Evolutionary conservation across 129 eudicot genomes (phyloP).

Genomic region (Lactuca sativa): DNA sequence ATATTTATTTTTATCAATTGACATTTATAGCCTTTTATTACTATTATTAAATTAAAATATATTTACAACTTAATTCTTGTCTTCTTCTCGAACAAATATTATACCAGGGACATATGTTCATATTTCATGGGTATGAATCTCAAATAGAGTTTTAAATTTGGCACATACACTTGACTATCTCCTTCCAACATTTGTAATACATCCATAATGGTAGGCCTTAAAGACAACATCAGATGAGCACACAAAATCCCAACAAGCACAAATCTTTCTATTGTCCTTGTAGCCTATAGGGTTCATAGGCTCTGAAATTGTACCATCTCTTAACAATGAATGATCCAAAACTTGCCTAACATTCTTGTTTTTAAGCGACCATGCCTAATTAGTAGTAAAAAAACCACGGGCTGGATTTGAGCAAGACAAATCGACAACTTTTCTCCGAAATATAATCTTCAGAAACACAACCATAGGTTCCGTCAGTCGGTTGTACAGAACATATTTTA

Average conservation of each 20-base stretch:
- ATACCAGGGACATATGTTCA: too few relatives aligned
- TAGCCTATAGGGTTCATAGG: slow-evolving; percentile 49
- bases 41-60: too few relatives aligned
- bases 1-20: too few relatives aligned
- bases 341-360: slow-evolving; percentile 46
- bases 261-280: slow-evolving; percentile 60
- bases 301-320: slow-evolving; percentile 29
- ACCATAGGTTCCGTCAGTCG: slow-evolving; percentile 77
- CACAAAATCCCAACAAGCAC: slow-evolving; percentile 77
- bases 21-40: too few relatives aligned
- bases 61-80: too few relatives aligned
- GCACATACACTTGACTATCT: slow-evolving; percentile 52
- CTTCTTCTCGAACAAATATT: too few relatives aligned
- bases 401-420: slow-evolving; percentile 41
- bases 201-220: slow-evolving; percentile 73
- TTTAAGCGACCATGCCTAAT: slow-evolving; percentile 83
- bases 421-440: slow-evolving; percentile 82
- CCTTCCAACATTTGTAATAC: slow-evolving; percentile 84
- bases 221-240: slow-evolving; percentile 88
- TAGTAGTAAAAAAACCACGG: slow-evolving; percentile 57
- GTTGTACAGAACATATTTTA: slow-evolving; percentile 77
- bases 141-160: too few relatives aligned
- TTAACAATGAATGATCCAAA: slow-evolving; percentile 47
- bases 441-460: slow-evolving; percentile 72
- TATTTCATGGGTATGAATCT: too few relatives aligned